phyloP scores from a whole-genome alignment of 2,329 filamentous ascomycete species.

The Immersiporthe knoxdaviesiana region DNA sequence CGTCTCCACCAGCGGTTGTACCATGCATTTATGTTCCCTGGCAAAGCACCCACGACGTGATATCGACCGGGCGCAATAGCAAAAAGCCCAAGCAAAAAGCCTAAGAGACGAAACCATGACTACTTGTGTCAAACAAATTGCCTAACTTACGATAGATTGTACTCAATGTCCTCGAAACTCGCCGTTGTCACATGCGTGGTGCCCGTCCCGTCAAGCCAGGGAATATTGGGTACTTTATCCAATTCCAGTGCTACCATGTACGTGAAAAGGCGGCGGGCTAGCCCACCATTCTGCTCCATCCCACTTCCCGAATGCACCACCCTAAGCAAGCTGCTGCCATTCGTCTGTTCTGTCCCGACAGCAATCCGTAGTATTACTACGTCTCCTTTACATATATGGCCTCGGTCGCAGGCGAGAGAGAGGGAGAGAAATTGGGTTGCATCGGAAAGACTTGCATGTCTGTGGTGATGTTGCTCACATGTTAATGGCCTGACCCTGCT shows the following conservation, averaged over 20 bases:
- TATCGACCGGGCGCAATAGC: neutral
- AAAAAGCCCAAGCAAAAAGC: neutral
- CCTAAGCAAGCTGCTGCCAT: neutral
- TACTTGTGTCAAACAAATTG: neutral
- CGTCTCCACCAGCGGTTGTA: neutral
- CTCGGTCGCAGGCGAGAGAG: neutral
- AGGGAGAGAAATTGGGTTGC: neutral
- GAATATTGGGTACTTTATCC: neutral
- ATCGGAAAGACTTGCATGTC: neutral
- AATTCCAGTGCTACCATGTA: neutral
- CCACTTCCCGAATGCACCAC: neutral
- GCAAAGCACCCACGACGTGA: neutral
- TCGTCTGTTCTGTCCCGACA: neutral
- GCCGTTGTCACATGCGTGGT: neutral
- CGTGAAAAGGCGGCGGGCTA: neutral
- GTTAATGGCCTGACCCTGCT: slow-evolving; percentile 8
- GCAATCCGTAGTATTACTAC: neutral
- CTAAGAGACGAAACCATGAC: neutral
- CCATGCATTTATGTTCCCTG: neutral
- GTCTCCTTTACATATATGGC: too few species aligned
- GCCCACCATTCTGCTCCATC: neutral
- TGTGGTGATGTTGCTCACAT: neutral
- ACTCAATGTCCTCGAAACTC: neutral
- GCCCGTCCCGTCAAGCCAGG: neutral
- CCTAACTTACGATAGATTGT: too few species aligned